phyloP scores from a whole-genome alignment of 495 filamentous ascomycete genomes.

The Hypoxylon trugodes region DNA sequence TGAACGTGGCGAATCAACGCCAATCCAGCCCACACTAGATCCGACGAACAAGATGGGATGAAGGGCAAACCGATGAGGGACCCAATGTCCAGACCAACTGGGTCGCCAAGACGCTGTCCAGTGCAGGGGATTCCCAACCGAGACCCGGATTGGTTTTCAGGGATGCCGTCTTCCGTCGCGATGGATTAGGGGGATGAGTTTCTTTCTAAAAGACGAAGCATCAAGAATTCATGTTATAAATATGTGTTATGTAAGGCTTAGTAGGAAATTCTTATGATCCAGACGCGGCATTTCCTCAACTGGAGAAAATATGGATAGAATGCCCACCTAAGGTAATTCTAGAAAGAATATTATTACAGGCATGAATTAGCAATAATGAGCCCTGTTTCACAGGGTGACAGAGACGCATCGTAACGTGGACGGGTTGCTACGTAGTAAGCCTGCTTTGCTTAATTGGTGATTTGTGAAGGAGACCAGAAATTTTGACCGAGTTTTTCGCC shows the following conservation, averaged over 20 bases:
- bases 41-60: neutral
- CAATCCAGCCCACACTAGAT: slow-evolving; percentile 9
- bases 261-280: no score
- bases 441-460: slow-evolving; percentile 14
- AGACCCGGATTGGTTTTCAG: neutral
- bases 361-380: slow-evolving; percentile 2
- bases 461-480: neutral
- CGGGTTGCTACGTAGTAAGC: slow-evolving; percentile 20
- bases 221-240: no score
- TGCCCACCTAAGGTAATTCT: no score
- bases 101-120: slow-evolving; percentile 1
- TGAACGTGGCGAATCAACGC: slow-evolving; percentile 12
- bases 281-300: no score
- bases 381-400: slow-evolving; percentile 27
- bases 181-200: neutral
- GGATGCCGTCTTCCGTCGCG: neutral
- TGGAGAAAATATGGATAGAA: no score
- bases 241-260: no score
- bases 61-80: neutral
- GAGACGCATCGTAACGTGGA: slow-evolving; percentile 30
- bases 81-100: neutral
- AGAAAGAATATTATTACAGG: neutral
- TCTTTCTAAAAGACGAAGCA: neutral
- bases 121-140: neutral
- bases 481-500: slow-evolving; percentile 15